A percentile compares a stretch with the other conserved stretches of the same genome.
These are phyloP conservation scores for Canna indica DNA, from an alignment of 176 grass and related monocot genomes.

Conservation along the genomic window DNA sequence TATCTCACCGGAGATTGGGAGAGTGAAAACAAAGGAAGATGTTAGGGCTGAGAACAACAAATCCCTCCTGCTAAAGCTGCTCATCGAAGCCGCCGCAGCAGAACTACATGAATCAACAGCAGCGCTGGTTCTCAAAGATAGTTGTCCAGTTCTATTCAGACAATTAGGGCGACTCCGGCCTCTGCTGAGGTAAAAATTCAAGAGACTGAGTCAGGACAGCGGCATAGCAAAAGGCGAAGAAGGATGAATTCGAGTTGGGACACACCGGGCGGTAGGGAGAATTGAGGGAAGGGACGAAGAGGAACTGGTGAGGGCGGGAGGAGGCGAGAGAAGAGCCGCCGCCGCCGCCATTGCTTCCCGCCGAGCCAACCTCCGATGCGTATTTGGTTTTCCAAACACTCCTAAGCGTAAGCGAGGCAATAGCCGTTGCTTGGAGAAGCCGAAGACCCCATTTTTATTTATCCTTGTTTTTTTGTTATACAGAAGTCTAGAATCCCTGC, in stretches of 20 bases:
- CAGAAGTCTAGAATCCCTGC: too few relatives aligned
- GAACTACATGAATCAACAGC: conserved; percentile 30
- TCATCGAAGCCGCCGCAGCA: conserved; percentile 6
- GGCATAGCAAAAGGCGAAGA: not conserved
- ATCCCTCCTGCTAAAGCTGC: conserved; percentile 46
- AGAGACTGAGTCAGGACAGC: not conserved
- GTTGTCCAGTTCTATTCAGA: not conserved
- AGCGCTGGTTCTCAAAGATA: not conserved
- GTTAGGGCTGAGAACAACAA: conserved; percentile 51
- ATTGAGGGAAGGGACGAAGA: conserved; percentile 9
- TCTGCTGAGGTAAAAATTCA: not conserved
- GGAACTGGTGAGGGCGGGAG: conserved; percentile 12
- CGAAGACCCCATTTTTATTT: too few relatives aligned
- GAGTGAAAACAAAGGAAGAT: conserved; percentile 34
- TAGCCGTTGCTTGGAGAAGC: too few relatives aligned
- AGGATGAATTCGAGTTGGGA: not conserved
- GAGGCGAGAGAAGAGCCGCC: conserved; percentile 37
- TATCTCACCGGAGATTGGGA: conserved; percentile 37
- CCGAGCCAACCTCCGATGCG: too few relatives aligned
- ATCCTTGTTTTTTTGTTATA: too few relatives aligned
- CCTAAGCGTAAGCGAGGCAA: too few relatives aligned
- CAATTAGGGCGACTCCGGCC: not conserved
- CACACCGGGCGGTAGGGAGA: not conserved
- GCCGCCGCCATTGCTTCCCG: not conserved
- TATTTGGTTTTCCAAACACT: too few relatives aligned